Base-by-base conservation (phyloP, 495 filamentous ascomycete species). In the Podospora fimiseda region DNA sequence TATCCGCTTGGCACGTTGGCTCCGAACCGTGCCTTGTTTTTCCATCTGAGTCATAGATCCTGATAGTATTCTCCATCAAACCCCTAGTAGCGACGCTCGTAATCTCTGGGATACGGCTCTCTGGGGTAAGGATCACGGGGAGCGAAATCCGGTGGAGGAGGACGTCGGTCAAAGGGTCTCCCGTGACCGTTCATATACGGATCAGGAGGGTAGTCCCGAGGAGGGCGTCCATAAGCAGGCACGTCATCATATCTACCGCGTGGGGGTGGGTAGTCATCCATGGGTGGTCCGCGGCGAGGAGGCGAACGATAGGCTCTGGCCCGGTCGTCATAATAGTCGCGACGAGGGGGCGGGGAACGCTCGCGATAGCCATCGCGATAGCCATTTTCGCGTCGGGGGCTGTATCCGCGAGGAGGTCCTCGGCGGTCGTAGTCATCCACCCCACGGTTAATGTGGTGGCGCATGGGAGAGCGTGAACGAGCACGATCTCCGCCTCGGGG, bases 261-360 rank as follows among this genome's bases (percentile, higher is more conserved):
- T 20, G 88, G 82, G 0, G 73, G 65, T 41, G 86, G 85, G 58
- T 88, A 88, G 57, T 94, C 90, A 51, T 94, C 89, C 24, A 86
- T 71, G 42, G 87, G 56, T 9, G 88, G 86, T 43, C 80, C 77
- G 55, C 85, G 74, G 55, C 83, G 79, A 21, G 81, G 88, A 16
- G 90, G 88, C 21, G 89, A 84, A 43, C 88, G 81, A 68, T 91
- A 90, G 30, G 55, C 57, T 40, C 86, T 80, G 58, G 82, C 79
- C 50, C 84, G 81, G 43, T 86, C 81, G 61, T 96, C 90, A 66
- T 95, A 91, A 60, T 94, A 92, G 51, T 87, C 83, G 47, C 88
- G 86, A 38, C 86, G 74, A 33, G 51, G 58, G 23, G 60, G 60
- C n/a, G 87, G 85, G 50, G 87, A 88, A 50, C 90, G 80, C 62